Conservation (phyloP, 73 alveolate species). For the Tetrahymena elliotti region DNA sequence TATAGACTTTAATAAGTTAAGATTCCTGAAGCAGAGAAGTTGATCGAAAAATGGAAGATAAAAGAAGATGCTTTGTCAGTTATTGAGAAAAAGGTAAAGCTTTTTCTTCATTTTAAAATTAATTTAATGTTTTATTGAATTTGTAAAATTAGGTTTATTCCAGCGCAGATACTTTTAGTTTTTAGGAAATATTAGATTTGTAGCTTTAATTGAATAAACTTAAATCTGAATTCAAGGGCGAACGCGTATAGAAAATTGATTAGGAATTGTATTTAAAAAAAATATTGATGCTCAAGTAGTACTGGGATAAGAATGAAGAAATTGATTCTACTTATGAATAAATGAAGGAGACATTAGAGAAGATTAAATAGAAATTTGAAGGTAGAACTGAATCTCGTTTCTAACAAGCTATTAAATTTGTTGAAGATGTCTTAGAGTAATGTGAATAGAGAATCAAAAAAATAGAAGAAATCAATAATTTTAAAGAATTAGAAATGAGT, state of each 20-base stretch:
- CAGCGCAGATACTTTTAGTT: background rate
- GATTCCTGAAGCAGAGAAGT: background rate
- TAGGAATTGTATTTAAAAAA: background rate
- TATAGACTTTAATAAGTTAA: background rate
- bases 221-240: background rate
- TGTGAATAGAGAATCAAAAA: background rate
- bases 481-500: background rate
- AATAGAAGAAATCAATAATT: background rate
- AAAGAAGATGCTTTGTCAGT: background rate
- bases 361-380: background rate
- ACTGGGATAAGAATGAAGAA: background rate
- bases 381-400: background rate
- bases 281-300: background rate
- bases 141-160: background rate
- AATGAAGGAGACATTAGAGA: background rate
- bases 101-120: background rate
- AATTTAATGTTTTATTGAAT: background rate
- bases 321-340: background rate
- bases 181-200: background rate
- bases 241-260: background rate
- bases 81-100: background rate
- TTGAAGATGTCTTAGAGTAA: background rate
- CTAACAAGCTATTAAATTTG: background rate
- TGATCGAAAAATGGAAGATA: background rate
- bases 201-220: background rate